These are phyloP conservation scores for Euptelea pleiosperma DNA, from an alignment of 164 flowering plant genomes.

Conservation along the genomic window DNA sequence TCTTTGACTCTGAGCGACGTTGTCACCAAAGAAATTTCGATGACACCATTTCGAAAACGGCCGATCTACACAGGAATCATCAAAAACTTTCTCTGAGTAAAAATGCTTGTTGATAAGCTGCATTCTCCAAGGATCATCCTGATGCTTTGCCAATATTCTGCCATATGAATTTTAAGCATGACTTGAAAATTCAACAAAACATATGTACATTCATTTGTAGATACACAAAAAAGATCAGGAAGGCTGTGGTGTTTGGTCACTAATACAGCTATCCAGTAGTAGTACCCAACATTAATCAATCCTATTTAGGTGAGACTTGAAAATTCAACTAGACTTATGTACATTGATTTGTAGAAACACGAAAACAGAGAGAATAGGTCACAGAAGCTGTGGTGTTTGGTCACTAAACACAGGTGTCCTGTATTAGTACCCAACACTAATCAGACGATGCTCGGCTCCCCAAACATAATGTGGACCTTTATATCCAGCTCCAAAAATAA, in stretches of 20 bases:
- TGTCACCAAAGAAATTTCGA: constrained; percentile 43
- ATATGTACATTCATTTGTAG: not conserved
- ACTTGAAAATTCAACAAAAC: constrained; percentile 1
- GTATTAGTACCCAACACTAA: no score
- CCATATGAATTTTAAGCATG: constrained; percentile 12
- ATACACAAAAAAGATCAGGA: no score
- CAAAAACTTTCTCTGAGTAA: constrained; percentile 57
- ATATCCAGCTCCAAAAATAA: no score
- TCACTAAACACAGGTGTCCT: no score
- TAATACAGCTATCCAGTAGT: no score
- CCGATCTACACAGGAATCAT: constrained; percentile 45
- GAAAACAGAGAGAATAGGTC: no score
- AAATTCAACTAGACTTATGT: no score
- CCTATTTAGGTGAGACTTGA: no score
- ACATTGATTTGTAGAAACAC: no score
- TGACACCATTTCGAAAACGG: constrained; percentile 55
- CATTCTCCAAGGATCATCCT: constrained; percentile 41
- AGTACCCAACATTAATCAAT: no score
- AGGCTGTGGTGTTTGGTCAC: not conserved
- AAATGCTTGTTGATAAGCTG: constrained; percentile 50
- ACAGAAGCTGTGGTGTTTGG: no score
- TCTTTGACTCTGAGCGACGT: constrained; percentile 19
- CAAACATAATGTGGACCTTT: not conserved
- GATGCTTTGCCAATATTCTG: constrained; percentile 56
- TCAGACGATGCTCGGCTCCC: no score